Base-by-base conservation (phyloP, 2,329 filamentous ascomycete species). In the Microsporum canis region DNA sequence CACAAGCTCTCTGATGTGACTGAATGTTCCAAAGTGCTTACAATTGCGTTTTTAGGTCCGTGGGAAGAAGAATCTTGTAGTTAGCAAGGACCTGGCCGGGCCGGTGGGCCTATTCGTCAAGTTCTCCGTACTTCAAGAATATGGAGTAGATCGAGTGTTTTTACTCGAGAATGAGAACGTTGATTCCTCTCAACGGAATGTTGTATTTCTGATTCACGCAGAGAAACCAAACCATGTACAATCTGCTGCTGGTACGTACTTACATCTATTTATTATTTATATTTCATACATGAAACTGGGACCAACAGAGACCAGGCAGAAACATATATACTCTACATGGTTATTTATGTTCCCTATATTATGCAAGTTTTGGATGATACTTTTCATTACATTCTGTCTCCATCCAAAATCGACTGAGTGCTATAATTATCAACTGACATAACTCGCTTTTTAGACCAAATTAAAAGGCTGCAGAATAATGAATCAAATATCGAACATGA, bases 111-210 rank as follows among this genome's bases (percentile, higher is more conserved):
- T 92, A 63, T 87, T 99, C 67, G 90, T 95, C 77, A 96, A 96
- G 74, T 95, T 96, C 71, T 92, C 92, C 27, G 92, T 89, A 7
- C 82, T 96, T 14, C 90, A 97, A 72, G 94, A 99, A 71, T 96
- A 97, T 77, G 95, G 95, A 34, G 91, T 99, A 67, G 91, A 97
- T 75, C 95, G 95, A 75, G 89, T 96, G 67, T 99, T 97, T 79
- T 88, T 96, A 71, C 80, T 99, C 55, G 94, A 99, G 75, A 97
- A 96, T 76, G 84, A 88, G 71, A 97, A 99, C 76, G 87, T 91
- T 73, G 92, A 97, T 75, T 88, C 90, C 17, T 95, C 88, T 70
- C 94, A 97, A 77, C 86, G 89, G 71, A 99, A 96, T 80, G 85
- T 99, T 65, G 84, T 99, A 66, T 99, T 97, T 77, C 84, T 99